Evolutionary conservation across 768 basidiomycete genomes (phyloP), one percentile per base, ranked within the genome.

Genomic region (Pleurotus platypus): DNA sequence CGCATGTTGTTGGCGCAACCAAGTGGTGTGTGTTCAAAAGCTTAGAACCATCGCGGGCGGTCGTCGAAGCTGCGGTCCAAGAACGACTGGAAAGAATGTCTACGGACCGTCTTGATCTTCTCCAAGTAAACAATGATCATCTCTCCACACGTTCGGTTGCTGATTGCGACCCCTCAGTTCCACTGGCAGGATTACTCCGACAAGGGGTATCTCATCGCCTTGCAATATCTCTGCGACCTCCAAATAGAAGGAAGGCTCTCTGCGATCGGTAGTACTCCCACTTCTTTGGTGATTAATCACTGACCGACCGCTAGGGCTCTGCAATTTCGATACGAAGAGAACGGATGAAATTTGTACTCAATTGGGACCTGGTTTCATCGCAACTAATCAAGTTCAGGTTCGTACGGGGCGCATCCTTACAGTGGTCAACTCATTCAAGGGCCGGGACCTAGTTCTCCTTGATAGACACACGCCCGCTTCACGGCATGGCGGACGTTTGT

Each of bases 301-400:
- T 54, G 37, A 54, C 9, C 16, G 6, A 15, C 15, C 24, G 8
- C n/a, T 15, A 54, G 51, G 91, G 2, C 74, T 93, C 43, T 89
- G 87, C 69, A 93, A 93, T 67, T 93, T 93, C 62, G 90, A 93
- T 69, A 71, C 89, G 0, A 77, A 80, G 46, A 78, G 81, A 48
- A 89, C 84, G 39, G 87, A 90, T 66, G 89, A 92, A 68, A 90
- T 92, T 53, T 93, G 92, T 70, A 82, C 85, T 13, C 78, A 82
- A 47, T 71, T 91, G 20, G 89, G 88, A 4, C 81, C 83, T 1
- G 87, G 85, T 2, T 78, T 78, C 27, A 82, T 93, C 47, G 87
- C 89, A 37, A 87, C 90, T 8, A 92, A 93, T 68, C 91, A 93
- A 71, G 84, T 93, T 6, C 90, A 89, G 78, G 90, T 90, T 67